Evolutionary conservation across 768 basidiomycete species (phyloP), one percentile per base, ranked within the genome.

Genomic region (Mycena kentingensis): DNA sequence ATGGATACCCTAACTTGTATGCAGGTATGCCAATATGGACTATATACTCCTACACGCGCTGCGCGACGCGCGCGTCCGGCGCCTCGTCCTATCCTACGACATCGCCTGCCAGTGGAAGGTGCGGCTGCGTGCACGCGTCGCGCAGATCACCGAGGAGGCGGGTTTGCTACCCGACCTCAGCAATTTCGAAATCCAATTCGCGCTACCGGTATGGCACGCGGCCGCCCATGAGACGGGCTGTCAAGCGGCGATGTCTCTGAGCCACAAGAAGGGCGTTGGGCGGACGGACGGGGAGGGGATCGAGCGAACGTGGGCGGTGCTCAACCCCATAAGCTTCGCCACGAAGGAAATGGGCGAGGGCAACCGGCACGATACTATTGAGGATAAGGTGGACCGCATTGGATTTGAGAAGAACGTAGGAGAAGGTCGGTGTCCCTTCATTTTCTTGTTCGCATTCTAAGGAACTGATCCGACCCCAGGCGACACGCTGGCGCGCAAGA

Each of bases 271-370:
- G 12, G 57, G 58, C 13, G 58, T 52, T 6, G 68, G 67, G 6
- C 52, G 66, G 1, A 66, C 61, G 10, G 69, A 70, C 49, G 67
- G 72, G 0, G 71, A 75, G 32, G 69, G 55, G 1, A 62, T 67
- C 0, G 73, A 76, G 34, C 41, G 61, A 0, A 55, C 51, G 1
- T 75, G 73, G 73, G 42, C 67, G 0, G 48, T 42, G 0, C 27
- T 65, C 5, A 71, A 73, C 49, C 46, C 52, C 0, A 45, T 58
- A 1, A 60, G 63, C 1, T 54, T 48, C 2, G 65, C 64, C 29
- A 72, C 68, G 0, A 62, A 63, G 12, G 69, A 74, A 19, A 73
- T 69, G 70, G 65, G 65, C 0, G 59, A 64, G 0, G 66, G 67
- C 0, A 47, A 56, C 1, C 53, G 64, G 0, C 47, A 60, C 5